phyloP scores from a whole-genome alignment of 2,329 filamentous ascomycete genomes.

The Pseudocercospora musae region DNA sequence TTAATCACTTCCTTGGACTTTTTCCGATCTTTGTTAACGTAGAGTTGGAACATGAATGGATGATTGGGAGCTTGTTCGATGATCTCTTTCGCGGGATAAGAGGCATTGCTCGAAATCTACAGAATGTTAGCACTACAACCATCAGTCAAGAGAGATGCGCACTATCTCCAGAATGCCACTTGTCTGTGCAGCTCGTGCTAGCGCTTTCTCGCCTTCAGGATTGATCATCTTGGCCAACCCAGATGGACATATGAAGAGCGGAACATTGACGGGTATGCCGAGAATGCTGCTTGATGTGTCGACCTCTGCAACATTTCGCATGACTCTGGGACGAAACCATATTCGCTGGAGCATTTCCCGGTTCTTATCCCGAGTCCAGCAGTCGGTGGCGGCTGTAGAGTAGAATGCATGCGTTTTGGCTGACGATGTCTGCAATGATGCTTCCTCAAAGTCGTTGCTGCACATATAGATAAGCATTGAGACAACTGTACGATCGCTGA shows the following conservation, averaged over 20 bases:
- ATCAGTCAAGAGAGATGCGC: neutral
- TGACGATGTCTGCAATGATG: slow-evolving; percentile 18
- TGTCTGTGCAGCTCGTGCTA: slow-evolving; percentile 29
- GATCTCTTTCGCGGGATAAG: slow-evolving; percentile 33
- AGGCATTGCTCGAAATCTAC: slow-evolving; percentile 32
- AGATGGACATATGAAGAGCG: slow-evolving; percentile 37
- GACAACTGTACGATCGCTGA: slow-evolving; percentile 10
- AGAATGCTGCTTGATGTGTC: slow-evolving; percentile 27
- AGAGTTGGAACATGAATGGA: slow-evolving; percentile 59
- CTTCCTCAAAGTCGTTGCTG: slow-evolving; percentile 25
- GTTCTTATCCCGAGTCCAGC: slow-evolving; percentile 25
- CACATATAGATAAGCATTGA: slow-evolving; percentile 3
- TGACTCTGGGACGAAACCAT: slow-evolving; percentile 27
- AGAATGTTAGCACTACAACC: neutral
- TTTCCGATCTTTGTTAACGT: slow-evolving; percentile 56
- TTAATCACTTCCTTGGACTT: slow-evolving; percentile 52
- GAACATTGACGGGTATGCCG: slow-evolving; percentile 26
- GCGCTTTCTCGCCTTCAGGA: slow-evolving; percentile 35
- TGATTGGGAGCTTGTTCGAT: slow-evolving; percentile 25
- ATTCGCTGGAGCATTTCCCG: slow-evolving; percentile 20
- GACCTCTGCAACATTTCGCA: slow-evolving; percentile 23
- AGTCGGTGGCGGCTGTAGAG: slow-evolving; percentile 26
- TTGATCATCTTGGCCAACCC: slow-evolving; percentile 36
- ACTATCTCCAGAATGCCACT: slow-evolving; percentile 28
- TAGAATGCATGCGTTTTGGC: slow-evolving; percentile 28